A percentile compares a stretch with the other conserved stretches of the same genome.
phyloP scores from a whole-genome alignment of 495 filamentous ascomycete genomes.

The Penicillium angulare region DNA sequence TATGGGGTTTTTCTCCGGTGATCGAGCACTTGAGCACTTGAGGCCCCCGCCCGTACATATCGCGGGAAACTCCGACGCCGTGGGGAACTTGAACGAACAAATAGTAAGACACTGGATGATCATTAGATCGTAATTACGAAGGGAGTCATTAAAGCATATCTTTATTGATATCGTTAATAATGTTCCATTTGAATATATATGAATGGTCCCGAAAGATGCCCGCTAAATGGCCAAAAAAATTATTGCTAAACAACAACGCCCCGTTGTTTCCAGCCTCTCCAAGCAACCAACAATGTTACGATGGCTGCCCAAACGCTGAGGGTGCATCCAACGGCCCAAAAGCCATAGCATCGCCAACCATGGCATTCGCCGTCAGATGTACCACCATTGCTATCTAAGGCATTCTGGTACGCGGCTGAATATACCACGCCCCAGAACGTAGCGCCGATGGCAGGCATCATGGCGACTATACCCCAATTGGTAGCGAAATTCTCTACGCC shows the following conservation, averaged over 20 bases:
- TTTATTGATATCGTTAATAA: too few relatives aligned
- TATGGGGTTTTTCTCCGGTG: too few relatives aligned
- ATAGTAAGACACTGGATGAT: too few relatives aligned
- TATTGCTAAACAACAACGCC: constrained; percentile 68
- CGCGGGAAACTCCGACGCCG: too few relatives aligned
- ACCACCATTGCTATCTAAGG: constrained; percentile 31
- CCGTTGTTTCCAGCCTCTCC: constrained; percentile 80
- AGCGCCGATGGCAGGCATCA: constrained; percentile 82
- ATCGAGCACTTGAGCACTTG: too few relatives aligned
- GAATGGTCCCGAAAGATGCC: neutral
- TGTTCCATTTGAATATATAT: too few relatives aligned
- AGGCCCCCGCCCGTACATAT: too few relatives aligned
- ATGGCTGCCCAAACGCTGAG: constrained; percentile 74
- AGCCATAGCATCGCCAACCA: constrained; percentile 78
- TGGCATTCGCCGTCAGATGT: constrained; percentile 53
- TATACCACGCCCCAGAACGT: constrained; percentile 86
- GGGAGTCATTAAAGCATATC: too few relatives aligned
- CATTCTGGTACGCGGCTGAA: constrained; percentile 73
- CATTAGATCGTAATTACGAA: too few relatives aligned
- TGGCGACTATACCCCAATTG: constrained; percentile 93
- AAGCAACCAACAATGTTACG: constrained; percentile 70
- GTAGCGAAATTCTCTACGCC: constrained; percentile 98
- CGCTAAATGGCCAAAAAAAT: neutral
- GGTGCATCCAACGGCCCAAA: constrained; percentile 74
- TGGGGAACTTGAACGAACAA: too few relatives aligned